Conservation (phyloP, 345 rosid genomes). For the Ricinus communis region DNA sequence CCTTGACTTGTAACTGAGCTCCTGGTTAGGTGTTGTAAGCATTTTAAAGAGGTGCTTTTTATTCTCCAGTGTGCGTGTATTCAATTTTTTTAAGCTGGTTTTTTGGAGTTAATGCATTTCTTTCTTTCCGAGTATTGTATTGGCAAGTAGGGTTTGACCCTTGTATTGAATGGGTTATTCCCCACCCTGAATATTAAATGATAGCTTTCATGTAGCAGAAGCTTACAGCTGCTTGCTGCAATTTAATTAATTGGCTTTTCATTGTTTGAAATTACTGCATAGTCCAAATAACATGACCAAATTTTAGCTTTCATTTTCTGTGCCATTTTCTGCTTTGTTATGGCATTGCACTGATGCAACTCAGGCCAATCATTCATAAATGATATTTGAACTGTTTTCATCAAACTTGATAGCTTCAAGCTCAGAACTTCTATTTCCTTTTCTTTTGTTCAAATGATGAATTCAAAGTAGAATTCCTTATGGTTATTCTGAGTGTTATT, state of each 20-base stretch:
- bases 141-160: slow-evolving; percentile 9
- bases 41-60: slow-evolving; percentile 11
- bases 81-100: slow-evolving; percentile 13
- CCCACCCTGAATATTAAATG: background rate
- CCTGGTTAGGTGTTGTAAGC: slow-evolving; percentile 14
- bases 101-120: slow-evolving; percentile 17
- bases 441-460: too few species aligned
- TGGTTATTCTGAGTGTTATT: too few species aligned
- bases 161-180: background rate
- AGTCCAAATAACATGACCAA: too few species aligned
- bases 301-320: too few species aligned
- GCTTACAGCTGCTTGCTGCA: background rate
- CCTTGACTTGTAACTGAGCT: slow-evolving; percentile 12
- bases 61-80: slow-evolving; percentile 10
- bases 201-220: too few species aligned
- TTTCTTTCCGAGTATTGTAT: slow-evolving; percentile 12
- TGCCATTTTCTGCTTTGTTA: too few species aligned
- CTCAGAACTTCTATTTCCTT: too few species aligned
- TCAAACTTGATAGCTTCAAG: too few species aligned
- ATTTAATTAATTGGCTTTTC: background rate
- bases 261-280: background rate
- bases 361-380: too few species aligned
- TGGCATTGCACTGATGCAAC: too few species aligned
- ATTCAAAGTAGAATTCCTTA: too few species aligned
- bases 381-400: too few species aligned